Evolutionary conservation across 768 basidiomycete genomes (phyloP), one percentile per base, ranked within the genome.

Genomic region (Leccinum uliginosum): DNA sequence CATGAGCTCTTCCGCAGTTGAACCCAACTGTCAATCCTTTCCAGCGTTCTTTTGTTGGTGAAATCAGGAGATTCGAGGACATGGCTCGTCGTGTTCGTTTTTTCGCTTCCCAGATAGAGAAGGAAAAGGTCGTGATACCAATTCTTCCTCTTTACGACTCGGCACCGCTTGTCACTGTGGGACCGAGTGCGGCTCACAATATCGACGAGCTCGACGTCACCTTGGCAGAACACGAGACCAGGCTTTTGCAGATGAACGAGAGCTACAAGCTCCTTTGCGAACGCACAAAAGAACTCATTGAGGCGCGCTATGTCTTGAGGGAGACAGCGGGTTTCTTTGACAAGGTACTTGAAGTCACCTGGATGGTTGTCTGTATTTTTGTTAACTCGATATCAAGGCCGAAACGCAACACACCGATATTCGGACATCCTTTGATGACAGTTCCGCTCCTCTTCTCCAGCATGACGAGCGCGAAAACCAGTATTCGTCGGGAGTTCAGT

Each of bases 281-380:
- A 65, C 83, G 92, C 40, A 85, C 86, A 47, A 84, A 83, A 67
- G 95, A 98, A 68, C 78, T 97, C 14, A 75, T 94, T 43, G 97
- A 99, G 74, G 97, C 96, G 21, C 81, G 88, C n/a, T 84, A 96
- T 76, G 97, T 99, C 32, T 74, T 99, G 59, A 80, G 86, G 56
- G 96, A 98, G 76, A 99, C 97, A 0, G 94, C 93, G 12, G 89
- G 93, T 17, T 99, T 98, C 74, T 99, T 99, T 72, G 86, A 93
- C 50, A 86, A 84, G 80, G 93, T 86, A 32, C 32, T 6, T 6
- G 14, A 54, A 43, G 81, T 69, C 23, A 12, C 35, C 23, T 51
- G 40, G 19, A 53, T n/a, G 48, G 12, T 51, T 21, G 17, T 17
- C n/a, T 29, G n/a, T 19, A 14, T 43, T 19, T 43, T 34, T 57